phyloP scores from a whole-genome alignment of 2,329 filamentous ascomycete species.

The Pseudopyrenochaeta lycopersici region DNA sequence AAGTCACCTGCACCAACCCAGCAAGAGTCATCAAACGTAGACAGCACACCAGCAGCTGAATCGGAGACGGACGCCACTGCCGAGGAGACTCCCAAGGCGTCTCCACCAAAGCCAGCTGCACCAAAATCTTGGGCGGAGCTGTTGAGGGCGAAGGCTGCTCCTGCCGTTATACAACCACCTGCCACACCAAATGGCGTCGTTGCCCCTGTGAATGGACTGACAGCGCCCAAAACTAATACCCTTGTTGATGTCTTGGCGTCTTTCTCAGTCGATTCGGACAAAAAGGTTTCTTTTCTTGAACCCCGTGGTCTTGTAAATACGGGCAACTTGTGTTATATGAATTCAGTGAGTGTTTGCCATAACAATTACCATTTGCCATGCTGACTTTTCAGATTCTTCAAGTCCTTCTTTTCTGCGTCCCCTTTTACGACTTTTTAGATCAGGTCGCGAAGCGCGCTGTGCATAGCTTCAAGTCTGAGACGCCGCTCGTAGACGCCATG shows the following conservation, averaged over 20 bases:
- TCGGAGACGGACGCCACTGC: conserved; percentile 20
- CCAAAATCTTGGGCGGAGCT: conserved; percentile 75
- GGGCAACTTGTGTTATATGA: conserved; percentile 99
- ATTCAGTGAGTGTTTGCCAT: conserved; percentile 76
- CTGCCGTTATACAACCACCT: conserved; percentile 33
- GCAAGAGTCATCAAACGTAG: conserved; percentile 15
- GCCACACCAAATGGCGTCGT: conserved; percentile 37
- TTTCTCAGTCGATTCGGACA: conserved; percentile 72
- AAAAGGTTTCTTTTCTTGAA: conserved; percentile 83
- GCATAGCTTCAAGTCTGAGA: conserved; percentile 94
- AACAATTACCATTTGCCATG: background rate
- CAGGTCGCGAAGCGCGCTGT: conserved; percentile 83
- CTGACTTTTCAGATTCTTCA: conserved; percentile 78
- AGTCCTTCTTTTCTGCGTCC: conserved; percentile 90
- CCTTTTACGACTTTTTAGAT: conserved; percentile 94
- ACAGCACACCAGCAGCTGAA: conserved; percentile 11
- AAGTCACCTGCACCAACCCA: conserved; percentile 35
- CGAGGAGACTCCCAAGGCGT: conserved; percentile 51
- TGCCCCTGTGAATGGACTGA: conserved; percentile 50
- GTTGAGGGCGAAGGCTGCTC: conserved; percentile 62
- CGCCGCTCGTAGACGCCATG: conserved; percentile 93
- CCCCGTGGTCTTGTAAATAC: conserved; percentile 95
- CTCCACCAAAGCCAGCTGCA: conserved; percentile 58
- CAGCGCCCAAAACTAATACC: conserved; percentile 64
- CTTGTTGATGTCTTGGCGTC: conserved; percentile 79